Evolutionary conservation across 1,284 basidiomycete species (phyloP).

Genomic region (Marasmius oreades): DNA sequence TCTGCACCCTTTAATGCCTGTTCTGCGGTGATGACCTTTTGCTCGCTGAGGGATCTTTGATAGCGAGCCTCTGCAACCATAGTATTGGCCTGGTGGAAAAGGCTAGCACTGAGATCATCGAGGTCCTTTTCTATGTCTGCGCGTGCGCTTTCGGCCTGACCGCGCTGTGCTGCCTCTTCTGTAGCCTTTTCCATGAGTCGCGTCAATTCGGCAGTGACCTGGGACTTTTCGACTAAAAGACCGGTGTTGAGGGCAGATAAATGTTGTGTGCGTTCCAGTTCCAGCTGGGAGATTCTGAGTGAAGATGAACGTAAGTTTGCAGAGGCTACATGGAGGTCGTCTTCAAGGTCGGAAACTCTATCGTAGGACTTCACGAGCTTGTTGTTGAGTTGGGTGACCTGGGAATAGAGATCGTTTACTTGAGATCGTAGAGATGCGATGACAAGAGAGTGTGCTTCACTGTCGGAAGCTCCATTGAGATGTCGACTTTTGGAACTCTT

Average conservation of each 20-base stretch:
- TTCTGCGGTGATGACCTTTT: constrained; percentile 81
- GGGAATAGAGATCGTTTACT: constrained; percentile 82
- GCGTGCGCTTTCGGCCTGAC: constrained; percentile 85
- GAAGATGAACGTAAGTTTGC: constrained; percentile 54
- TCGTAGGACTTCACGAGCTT: constrained; percentile 94
- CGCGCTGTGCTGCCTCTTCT: constrained; percentile 88
- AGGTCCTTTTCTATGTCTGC: constrained; percentile 85
- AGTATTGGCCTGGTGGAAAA: constrained; percentile 86
- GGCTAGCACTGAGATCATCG: constrained; percentile 87
- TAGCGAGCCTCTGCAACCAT: constrained; percentile 94
- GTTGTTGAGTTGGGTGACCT: constrained; percentile 86
- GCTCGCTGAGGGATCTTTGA: constrained; percentile 71
- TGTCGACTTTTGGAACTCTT: neutral
- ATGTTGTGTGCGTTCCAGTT: constrained; percentile 74
- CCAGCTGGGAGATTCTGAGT: constrained; percentile 65
- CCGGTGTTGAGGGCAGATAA: constrained; percentile 83
- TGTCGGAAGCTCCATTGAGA: constrained; percentile 20
- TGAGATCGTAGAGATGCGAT: constrained; percentile 78
- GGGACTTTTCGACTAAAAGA: constrained; percentile 86
- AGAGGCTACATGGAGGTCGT: constrained; percentile 74
- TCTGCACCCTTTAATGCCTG: constrained; percentile 80
- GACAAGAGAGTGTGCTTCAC: constrained; percentile 70
- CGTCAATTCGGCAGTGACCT: constrained; percentile 90
- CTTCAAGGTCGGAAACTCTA: constrained; percentile 90
- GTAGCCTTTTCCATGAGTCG: constrained; percentile 92